Percentiles rank a stretch among this genome's conserved stretches.
Conservation (phyloP, 202 grass and related monocot genomes). For the Elaeis oleifera region DNA sequence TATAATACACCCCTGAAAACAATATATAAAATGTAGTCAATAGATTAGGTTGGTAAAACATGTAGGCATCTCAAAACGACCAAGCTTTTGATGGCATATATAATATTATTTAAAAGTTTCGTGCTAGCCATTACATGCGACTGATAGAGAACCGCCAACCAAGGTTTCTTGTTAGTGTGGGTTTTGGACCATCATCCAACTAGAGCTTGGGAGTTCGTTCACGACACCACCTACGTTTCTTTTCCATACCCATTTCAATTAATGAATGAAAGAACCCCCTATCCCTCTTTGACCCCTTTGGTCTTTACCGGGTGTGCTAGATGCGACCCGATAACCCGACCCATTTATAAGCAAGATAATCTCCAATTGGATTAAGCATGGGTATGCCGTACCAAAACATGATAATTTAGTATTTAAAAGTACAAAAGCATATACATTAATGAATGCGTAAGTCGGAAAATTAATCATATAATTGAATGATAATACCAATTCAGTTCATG, state of each 20-base stretch:
- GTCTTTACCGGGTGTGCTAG: background rate
- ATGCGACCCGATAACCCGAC: background rate
- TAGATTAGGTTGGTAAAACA: too few relatives aligned
- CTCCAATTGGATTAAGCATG: too few relatives aligned
- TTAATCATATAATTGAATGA: too few relatives aligned
- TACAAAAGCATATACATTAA: too few relatives aligned
- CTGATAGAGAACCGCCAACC: background rate
- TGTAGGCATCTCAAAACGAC: too few relatives aligned
- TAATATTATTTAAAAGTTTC: slow-evolving; percentile 4
- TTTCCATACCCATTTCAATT: slow-evolving; percentile 4
- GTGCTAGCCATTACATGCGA: slow-evolving; percentile 1
- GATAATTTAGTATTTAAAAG: too few relatives aligned
- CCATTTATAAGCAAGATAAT: too few relatives aligned
- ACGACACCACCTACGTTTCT: slow-evolving; percentile 18
- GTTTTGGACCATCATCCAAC: slow-evolving; percentile 24
- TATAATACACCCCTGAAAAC: too few relatives aligned
- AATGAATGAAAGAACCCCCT: background rate
- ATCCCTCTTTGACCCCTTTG: background rate
- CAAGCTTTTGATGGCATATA: background rate
- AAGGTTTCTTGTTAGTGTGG: slow-evolving; percentile 21
- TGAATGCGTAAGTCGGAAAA: too few relatives aligned
- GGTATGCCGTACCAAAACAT: too few relatives aligned
- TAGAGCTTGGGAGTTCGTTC: slow-evolving; percentile 25
- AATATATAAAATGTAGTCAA: too few relatives aligned
- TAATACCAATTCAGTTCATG: too few relatives aligned